These are phyloP conservation scores for Hymenoscyphus repandus DNA, from an alignment of 2,329 filamentous ascomycete species.

Conservation along the genomic window DNA sequence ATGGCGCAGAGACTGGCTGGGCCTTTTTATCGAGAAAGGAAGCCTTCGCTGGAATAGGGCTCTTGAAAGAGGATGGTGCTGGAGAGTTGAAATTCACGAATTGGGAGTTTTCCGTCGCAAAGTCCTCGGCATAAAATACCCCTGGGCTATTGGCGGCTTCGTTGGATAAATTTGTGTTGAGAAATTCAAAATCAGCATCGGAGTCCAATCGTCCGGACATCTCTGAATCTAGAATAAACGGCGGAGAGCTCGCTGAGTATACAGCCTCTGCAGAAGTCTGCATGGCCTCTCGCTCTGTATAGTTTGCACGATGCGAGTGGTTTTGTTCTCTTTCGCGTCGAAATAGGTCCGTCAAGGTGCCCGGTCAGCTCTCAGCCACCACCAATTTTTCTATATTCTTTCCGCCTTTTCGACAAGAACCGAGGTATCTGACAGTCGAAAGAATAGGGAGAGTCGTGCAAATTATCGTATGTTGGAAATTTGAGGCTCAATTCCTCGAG, in stretches of 20 bases:
- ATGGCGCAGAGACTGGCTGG: constrained; percentile 25
- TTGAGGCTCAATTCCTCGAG: not conserved
- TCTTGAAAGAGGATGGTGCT: constrained; percentile 22
- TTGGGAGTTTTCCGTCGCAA: constrained; percentile 22
- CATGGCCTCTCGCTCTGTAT: constrained; percentile 18
- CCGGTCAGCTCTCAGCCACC: not conserved
- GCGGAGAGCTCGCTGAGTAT: constrained; percentile 30
- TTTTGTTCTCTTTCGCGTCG: not conserved
- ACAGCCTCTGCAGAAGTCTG: constrained; percentile 23
- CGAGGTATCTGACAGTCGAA: too few relatives aligned
- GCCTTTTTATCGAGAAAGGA: constrained; percentile 20
- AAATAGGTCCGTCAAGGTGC: not conserved
- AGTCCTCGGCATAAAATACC: constrained; percentile 28
- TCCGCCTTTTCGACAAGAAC: not conserved
- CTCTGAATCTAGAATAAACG: constrained; percentile 32
- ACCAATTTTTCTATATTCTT: not conserved
- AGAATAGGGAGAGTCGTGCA: too few relatives aligned
- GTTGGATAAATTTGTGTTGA: constrained; percentile 29
- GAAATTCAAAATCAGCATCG: constrained; percentile 35
- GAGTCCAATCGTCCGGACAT: constrained; percentile 31
- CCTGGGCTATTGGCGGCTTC: constrained; percentile 29
- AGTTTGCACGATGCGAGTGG: not conserved
- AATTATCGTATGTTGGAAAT: too few relatives aligned
- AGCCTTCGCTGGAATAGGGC: constrained; percentile 17
- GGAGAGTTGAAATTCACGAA: constrained; percentile 27